These are phyloP conservation scores for Phyllostachys edulis DNA, from an alignment of 176 grass and related monocot species.

Conservation along the genomic window DNA sequence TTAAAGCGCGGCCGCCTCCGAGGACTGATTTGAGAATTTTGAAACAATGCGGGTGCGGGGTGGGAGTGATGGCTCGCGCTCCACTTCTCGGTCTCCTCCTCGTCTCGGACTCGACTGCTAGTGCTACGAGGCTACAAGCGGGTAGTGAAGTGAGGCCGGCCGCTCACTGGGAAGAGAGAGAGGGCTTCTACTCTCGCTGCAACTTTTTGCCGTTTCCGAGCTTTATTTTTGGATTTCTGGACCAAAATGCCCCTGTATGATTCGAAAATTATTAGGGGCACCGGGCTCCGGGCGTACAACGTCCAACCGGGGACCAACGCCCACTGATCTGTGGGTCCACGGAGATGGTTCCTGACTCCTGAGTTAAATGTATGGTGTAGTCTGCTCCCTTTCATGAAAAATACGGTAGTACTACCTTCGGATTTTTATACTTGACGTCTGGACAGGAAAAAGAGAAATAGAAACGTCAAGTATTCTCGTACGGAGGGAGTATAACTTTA, in stretches of 20 bases:
- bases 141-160: conserved; percentile 7
- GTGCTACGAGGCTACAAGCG: background rate
- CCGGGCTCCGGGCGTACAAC: background rate
- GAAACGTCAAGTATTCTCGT: too few species aligned
- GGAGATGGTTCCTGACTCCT: background rate
- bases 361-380: background rate
- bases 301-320: background rate
- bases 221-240: background rate
- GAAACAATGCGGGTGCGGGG: conserved; percentile 48
- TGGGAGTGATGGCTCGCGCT: background rate
- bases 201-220: conserved; percentile 48
- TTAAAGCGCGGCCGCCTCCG: background rate
- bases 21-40: conserved; percentile 22
- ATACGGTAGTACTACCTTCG: too few species aligned
- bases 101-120: conserved; percentile 22
- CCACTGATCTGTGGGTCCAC: background rate
- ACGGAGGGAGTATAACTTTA: too few species aligned
- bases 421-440: too few species aligned
- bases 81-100: conserved; percentile 36
- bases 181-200: conserved; percentile 9
- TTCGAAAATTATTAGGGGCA: conserved; percentile 20
- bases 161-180: background rate
- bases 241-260: conserved; percentile 48
- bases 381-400: background rate
- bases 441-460: too few species aligned